These are phyloP conservation scores for Oryza officinalis DNA, from an alignment of 176 grass and related monocot species.

Conservation along the genomic window DNA sequence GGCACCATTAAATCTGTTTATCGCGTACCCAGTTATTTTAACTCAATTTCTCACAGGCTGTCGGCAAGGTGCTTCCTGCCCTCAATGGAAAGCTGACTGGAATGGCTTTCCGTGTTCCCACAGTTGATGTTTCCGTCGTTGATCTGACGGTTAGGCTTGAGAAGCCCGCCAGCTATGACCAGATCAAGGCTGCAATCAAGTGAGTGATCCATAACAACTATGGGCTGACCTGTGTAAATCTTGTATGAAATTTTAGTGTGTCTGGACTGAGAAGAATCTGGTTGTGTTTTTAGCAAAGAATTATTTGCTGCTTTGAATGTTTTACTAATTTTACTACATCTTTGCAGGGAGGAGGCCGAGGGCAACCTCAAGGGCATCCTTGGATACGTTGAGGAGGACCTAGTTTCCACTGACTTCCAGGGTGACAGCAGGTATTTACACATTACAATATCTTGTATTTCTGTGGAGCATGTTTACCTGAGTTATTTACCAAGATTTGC, in stretches of 20 bases:
- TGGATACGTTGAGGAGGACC: constrained; percentile 87
- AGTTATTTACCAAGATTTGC: neutral
- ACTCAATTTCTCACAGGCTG: constrained; percentile 41
- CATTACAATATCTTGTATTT: neutral
- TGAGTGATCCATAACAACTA: constrained; percentile 16
- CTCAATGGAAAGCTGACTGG: constrained; percentile 82
- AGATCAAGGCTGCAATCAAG: constrained; percentile 84
- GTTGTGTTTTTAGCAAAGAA: too few species aligned
- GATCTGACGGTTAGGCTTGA: constrained; percentile 74
- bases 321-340: neutral
- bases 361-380: constrained; percentile 85
- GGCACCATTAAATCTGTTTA: neutral
- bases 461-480: neutral
- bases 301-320: neutral
- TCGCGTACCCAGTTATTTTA: neutral
- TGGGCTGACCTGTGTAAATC: neutral
- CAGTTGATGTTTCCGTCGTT: constrained; percentile 71
- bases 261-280: neutral
- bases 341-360: constrained; percentile 77
- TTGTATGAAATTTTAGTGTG: neutral
- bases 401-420: constrained; percentile 90
- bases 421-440: constrained; percentile 80
- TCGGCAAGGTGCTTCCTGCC: constrained; percentile 73
- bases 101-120: constrained; percentile 85
- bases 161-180: constrained; percentile 69